phyloP scores from a whole-genome alignment of 2,329 filamentous ascomycete species.

The Ascochyta fabae region DNA sequence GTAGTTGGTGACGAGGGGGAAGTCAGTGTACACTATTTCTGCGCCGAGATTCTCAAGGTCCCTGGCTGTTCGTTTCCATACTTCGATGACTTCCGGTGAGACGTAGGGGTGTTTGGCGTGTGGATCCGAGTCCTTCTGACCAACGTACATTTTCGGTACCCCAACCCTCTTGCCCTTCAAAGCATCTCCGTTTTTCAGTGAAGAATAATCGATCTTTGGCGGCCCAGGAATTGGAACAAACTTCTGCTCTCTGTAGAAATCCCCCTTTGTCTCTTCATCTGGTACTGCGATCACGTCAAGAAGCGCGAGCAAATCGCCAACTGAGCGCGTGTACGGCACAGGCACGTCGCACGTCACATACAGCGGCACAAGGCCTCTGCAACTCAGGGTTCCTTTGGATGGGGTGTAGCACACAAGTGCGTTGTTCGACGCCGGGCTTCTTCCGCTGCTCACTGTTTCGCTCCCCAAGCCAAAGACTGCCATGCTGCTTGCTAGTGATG shows the following conservation, averaged over 20 bases:
- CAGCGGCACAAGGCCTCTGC: conserved; percentile 62
- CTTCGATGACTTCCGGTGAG: conserved; percentile 47
- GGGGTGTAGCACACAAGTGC: conserved; percentile 63
- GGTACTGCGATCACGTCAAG: conserved; percentile 56
- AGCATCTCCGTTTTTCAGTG: conserved; percentile 40
- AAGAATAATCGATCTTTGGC: conserved; percentile 45
- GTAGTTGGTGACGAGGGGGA: conserved; percentile 56
- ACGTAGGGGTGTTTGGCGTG: conserved; percentile 46
- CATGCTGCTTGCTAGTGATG: conserved; percentile 58
- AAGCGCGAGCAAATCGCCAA: conserved; percentile 59
- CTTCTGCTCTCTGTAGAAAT: conserved; percentile 63
- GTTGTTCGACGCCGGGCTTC: conserved; percentile 65
- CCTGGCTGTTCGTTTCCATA: conserved; percentile 43
- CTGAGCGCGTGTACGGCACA: conserved; percentile 59
- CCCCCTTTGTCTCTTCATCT: conserved; percentile 53
- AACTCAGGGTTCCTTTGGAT: conserved; percentile 59
- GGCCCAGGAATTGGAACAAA: conserved; percentile 52
- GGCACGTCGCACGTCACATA: conserved; percentile 64
- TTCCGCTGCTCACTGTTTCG: conserved; percentile 64
- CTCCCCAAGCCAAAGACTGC: conserved; percentile 61
- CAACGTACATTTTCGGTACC: conserved; percentile 61
- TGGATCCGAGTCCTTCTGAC: conserved; percentile 43
- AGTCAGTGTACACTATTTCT: conserved; percentile 53
- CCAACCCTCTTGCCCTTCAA: conserved; percentile 57
- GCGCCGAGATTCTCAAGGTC: conserved; percentile 53